Evolutionary conservation across 352 stramenopile species (phyloP).

Genomic region (Pythium diclinum): DNA sequence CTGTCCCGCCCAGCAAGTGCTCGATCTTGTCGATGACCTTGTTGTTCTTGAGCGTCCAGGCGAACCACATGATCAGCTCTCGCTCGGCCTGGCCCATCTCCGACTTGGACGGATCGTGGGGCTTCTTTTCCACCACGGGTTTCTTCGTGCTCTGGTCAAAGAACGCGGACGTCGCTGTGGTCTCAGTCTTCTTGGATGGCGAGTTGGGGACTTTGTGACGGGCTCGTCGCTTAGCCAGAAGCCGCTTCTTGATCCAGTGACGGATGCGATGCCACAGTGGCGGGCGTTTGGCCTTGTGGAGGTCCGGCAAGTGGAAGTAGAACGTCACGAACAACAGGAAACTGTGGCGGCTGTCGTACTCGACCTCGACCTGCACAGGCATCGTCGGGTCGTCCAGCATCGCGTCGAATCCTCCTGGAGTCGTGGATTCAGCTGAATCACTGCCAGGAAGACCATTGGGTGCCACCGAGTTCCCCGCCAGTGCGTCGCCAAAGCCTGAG

Average conservation of each 20-base stretch:
- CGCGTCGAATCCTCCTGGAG: not conserved
- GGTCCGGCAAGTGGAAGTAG: slow-evolving; percentile 34
- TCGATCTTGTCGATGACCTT: slow-evolving; percentile 37
- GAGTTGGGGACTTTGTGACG: not conserved
- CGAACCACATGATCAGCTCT: slow-evolving; percentile 53
- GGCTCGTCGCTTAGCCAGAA: not conserved
- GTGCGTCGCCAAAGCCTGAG: slow-evolving; percentile 4
- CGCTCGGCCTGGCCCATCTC: slow-evolving; percentile 39
- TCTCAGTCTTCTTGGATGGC: slow-evolving; percentile 9
- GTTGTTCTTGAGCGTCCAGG: slow-evolving; percentile 51
- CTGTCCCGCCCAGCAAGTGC: slow-evolving; percentile 26
- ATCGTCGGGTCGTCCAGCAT: slow-evolving; percentile 29
- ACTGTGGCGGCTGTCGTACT: slow-evolving; percentile 54
- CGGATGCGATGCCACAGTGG: slow-evolving; percentile 7
- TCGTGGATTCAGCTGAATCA: not conserved
- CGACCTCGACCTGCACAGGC: slow-evolving; percentile 75
- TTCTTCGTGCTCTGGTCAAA: slow-evolving; percentile 15
- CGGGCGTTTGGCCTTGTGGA: slow-evolving; percentile 1
- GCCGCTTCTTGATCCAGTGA: slow-evolving; percentile 14
- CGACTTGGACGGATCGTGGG: slow-evolving; percentile 10
- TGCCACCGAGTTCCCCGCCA: slow-evolving; percentile 2
- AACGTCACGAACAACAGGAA: slow-evolving; percentile 56
- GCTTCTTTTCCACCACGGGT: not conserved
- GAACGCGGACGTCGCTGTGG: not conserved
- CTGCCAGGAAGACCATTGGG: slow-evolving; percentile 3